Conservation (phyloP, 305 asterid species). For the Fraxinus platypoda region DNA sequence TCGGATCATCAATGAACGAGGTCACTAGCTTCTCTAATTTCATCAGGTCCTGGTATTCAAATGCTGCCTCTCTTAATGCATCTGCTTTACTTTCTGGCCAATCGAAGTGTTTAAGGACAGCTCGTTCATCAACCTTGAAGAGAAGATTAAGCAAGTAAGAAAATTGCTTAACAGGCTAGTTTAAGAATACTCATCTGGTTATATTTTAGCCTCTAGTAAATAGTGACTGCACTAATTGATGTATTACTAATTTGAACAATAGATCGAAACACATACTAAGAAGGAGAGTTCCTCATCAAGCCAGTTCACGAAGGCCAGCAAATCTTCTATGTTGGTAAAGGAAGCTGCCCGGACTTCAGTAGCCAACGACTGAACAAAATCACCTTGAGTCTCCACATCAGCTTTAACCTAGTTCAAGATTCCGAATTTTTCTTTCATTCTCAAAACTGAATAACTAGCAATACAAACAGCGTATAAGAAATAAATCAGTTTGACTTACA, state of each 20-base stretch:
- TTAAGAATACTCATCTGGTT: background rate
- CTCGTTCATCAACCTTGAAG: slow-evolving; percentile 86
- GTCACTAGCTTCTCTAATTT: slow-evolving; percentile 85
- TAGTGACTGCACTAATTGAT: background rate
- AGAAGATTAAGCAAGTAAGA: background rate
- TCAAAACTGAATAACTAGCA: slow-evolving; percentile 21
- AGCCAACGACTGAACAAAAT: slow-evolving; percentile 86
- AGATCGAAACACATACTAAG: slow-evolving; percentile 47
- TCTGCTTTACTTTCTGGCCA: slow-evolving; percentile 99
- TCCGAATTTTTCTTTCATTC: slow-evolving; percentile 1
- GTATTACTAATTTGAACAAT: background rate
- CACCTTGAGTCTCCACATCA: slow-evolving; percentile 98
- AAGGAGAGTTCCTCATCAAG: slow-evolving; percentile 94
- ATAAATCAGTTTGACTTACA: slow-evolving; percentile 47
- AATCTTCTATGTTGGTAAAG: slow-evolving; percentile 63
- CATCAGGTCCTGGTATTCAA: slow-evolving; percentile 86
- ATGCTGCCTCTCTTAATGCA: slow-evolving; percentile 90
- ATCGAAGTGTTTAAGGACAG: slow-evolving; percentile 91
- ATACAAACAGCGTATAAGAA: background rate
- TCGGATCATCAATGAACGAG: slow-evolving; percentile 70
- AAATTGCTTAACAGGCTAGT: background rate
- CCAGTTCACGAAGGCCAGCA: slow-evolving; percentile 92
- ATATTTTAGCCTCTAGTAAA: background rate
- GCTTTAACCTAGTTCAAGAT: slow-evolving; percentile 80
- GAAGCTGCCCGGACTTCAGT: slow-evolving; percentile 85